These are phyloP conservation scores for Dinochytrium kinnereticum DNA, from an alignment of 371 early-diverging fungal genomes.

Conservation along the genomic window DNA sequence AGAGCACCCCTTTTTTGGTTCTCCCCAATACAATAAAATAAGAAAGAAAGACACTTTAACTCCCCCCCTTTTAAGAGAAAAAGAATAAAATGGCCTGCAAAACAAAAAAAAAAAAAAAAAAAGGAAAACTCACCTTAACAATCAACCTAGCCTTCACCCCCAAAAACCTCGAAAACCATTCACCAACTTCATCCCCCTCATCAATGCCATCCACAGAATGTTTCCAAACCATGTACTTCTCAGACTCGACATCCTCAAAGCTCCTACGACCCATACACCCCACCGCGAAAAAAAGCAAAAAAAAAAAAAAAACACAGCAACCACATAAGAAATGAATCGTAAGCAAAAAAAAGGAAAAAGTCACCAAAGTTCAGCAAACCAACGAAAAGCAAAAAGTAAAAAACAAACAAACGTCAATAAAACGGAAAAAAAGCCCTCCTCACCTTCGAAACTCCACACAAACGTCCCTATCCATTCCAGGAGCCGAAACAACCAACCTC, in stretches of 20 bases:
- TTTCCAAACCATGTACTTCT: conserved; percentile 36
- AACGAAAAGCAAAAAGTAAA: neutral
- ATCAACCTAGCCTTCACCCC: conserved; percentile 34
- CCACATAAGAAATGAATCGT: neutral
- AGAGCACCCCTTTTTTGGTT: too few relatives aligned
- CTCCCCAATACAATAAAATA: too few relatives aligned
- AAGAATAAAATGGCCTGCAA: neutral
- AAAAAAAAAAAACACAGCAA: neutral
- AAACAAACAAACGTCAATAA: neutral
- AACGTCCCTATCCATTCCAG: conserved; percentile 29
- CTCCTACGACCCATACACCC: neutral
- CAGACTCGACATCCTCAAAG: neutral
- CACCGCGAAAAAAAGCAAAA: too few relatives aligned
- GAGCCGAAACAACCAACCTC: conserved; percentile 32
- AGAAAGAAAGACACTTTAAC: too few relatives aligned
- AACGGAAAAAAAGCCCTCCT: neutral
- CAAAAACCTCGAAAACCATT: conserved; percentile 42
- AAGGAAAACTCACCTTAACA: conserved; percentile 23
- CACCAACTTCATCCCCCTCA: conserved; percentile 46
- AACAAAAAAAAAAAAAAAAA: neutral
- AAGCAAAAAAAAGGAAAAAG: neutral
- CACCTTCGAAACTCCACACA: conserved; percentile 26
- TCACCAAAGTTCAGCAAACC: conserved; percentile 1
- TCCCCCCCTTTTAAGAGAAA: neutral
- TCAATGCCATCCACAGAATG: conserved; percentile 35